phyloP scores from a whole-genome alignment of 495 filamentous ascomycete genomes.

The Neurospora hispaniola region DNA sequence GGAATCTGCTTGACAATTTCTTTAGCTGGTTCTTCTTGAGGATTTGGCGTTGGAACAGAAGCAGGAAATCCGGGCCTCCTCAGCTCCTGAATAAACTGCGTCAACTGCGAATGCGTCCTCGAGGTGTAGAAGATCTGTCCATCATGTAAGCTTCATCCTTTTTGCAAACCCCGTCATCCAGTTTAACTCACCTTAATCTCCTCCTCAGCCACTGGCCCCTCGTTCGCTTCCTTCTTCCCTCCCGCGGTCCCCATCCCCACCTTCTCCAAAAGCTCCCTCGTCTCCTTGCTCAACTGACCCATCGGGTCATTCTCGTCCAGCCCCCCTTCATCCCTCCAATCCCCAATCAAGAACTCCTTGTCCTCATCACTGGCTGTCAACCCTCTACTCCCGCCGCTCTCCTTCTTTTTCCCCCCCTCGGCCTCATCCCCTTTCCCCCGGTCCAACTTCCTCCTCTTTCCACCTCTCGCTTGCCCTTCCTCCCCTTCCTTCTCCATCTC shows the following conservation, averaged over 20 bases:
- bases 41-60: constrained; percentile 20
- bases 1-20: constrained; percentile 76
- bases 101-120: constrained; percentile 87
- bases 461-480: constrained; percentile 25
- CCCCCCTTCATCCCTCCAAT: constrained; percentile 74
- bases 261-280: constrained; percentile 53
- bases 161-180: neutral
- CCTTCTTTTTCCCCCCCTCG: constrained; percentile 13
- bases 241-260: constrained; percentile 24
- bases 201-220: constrained; percentile 43
- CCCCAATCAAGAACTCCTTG: constrained; percentile 63
- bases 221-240: constrained; percentile 18
- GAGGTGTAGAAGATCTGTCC: constrained; percentile 80
- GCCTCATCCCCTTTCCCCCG: constrained; percentile 7
- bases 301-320: constrained; percentile 25
- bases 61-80: constrained; percentile 71
- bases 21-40: constrained; percentile 26
- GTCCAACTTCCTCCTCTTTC: constrained; percentile 16
- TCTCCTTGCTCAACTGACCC: constrained; percentile 48
- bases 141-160: constrained; percentile 6
- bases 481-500: constrained; percentile 39
- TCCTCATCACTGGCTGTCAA: constrained; percentile 47
- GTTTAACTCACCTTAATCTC: constrained; percentile 46
- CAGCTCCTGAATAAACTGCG: constrained; percentile 87
- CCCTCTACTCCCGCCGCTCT: constrained; percentile 14